Evolutionary conservation across 441 rosid genomes (phyloP).

Genomic region (Hypseocharis bilobata): DNA sequence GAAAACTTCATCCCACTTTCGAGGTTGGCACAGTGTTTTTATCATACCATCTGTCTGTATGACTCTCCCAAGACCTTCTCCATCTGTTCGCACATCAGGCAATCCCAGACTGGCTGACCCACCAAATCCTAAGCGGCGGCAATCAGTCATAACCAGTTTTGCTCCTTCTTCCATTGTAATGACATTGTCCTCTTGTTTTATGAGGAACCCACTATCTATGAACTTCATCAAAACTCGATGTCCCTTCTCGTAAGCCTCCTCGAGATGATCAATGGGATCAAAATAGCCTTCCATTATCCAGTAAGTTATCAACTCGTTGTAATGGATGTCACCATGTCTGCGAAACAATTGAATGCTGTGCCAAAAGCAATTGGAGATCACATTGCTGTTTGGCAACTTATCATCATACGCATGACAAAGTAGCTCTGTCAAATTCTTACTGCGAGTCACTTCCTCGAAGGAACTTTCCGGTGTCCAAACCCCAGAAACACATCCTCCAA

Average conservation of each 20-base stretch:
- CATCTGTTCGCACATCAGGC: constrained; percentile 23
- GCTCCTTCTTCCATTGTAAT: constrained; percentile 35
- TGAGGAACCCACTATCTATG: constrained; percentile 33
- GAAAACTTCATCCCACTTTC: constrained; percentile 20
- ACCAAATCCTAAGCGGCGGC: constrained; percentile 23
- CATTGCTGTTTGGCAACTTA: constrained; percentile 12
- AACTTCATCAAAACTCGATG: constrained; percentile 44
- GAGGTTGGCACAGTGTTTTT: constrained; percentile 27
- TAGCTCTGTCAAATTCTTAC: not conserved
- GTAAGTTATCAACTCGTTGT: constrained; percentile 41
- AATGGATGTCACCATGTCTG: constrained; percentile 33
- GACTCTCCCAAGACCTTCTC: constrained; percentile 32
- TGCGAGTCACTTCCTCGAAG: constrained; percentile 14
- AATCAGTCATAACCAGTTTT: constrained; percentile 21
- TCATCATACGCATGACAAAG: constrained; percentile 18
- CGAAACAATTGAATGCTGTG: constrained; percentile 34
- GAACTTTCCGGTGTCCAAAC: constrained; percentile 4
- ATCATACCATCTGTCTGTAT: constrained; percentile 41
- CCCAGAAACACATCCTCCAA: not conserved
- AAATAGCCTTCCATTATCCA: constrained; percentile 59
- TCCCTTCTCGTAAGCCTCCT: constrained; percentile 37
- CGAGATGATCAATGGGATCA: constrained; percentile 25
- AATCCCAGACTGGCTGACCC: constrained; percentile 29
- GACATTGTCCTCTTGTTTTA: constrained; percentile 35
- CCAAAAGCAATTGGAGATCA: constrained; percentile 36